Conservation (phyloP, 768 basidiomycete genomes). For the Hygrocybe punicea region DNA sequence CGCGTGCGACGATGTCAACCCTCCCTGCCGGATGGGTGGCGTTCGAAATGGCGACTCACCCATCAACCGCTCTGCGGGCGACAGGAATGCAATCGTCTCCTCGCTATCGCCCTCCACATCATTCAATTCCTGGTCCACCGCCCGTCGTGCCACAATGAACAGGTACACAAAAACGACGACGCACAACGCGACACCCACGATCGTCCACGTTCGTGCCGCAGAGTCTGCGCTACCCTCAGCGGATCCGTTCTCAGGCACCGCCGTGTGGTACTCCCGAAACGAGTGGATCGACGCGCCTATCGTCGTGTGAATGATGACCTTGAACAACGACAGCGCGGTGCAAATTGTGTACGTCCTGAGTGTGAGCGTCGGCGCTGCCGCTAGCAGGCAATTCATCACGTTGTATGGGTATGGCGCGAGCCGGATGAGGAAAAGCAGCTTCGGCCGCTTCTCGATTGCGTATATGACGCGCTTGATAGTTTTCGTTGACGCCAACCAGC, state of each 20-base stretch:
- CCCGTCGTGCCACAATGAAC: conserved; percentile 70
- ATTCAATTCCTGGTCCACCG: conserved; percentile 50
- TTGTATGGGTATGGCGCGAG: conserved; percentile 92
- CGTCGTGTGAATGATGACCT: conserved; percentile 86
- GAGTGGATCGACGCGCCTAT: conserved; percentile 83
- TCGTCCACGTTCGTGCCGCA: conserved; percentile 60
- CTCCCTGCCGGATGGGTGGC: background rate
- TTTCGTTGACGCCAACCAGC: conserved; percentile 65
- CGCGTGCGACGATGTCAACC: background rate
- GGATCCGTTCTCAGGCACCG: conserved; percentile 27
- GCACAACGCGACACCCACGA: conserved; percentile 66
- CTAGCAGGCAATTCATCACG: conserved; percentile 92
- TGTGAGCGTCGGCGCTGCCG: conserved; percentile 78
- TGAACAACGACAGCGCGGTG: conserved; percentile 82
- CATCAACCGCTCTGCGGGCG: conserved; percentile 17
- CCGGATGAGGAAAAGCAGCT: conserved; percentile 86
- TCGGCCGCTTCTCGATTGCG: conserved; percentile 84
- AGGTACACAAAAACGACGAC: conserved; percentile 76
- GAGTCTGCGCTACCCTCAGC: conserved; percentile 43
- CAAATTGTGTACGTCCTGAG: conserved; percentile 74
- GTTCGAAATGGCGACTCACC: conserved; percentile 5
- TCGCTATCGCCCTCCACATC: conserved; percentile 42
- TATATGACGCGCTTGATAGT: conserved; percentile 78
- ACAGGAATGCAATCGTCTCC: conserved; percentile 54
- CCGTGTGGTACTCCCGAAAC: conserved; percentile 64